Evolutionary conservation across 345 rosid genomes (phyloP).

Genomic region (Citropsis articulata): DNA sequence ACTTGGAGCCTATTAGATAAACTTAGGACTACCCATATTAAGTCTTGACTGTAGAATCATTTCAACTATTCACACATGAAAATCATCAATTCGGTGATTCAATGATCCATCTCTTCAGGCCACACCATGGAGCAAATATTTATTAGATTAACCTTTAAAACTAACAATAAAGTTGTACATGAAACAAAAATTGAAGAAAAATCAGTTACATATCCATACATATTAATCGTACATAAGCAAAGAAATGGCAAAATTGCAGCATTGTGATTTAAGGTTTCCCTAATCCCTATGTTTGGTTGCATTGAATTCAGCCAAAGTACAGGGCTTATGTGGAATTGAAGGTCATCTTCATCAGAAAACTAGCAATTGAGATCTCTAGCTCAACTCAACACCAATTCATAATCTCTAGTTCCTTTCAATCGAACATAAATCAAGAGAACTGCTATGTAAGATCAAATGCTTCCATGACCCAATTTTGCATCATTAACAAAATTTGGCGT

Average conservation of each 20-base stretch:
- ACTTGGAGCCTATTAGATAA: conserved; percentile 12
- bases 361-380: background rate
- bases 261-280: background rate
- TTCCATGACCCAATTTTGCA: background rate
- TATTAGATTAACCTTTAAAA: background rate
- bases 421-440: background rate
- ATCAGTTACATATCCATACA: background rate
- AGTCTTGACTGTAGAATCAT: background rate
- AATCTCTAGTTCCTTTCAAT: too few relatives aligned
- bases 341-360: background rate
- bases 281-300: background rate
- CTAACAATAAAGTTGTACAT: background rate
- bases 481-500: background rate
- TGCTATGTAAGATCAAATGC: background rate
- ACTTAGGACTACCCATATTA: background rate
- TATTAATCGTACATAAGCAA: background rate
- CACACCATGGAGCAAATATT: background rate
- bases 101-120: background rate
- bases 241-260: background rate
- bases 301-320: background rate
- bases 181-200: background rate
- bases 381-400: background rate
- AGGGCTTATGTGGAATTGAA: background rate
- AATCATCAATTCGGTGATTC: background rate
- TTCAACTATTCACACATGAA: background rate